phyloP scores from a whole-genome alignment of 2,329 filamentous ascomycete species.

The Didymella lethalis region DNA sequence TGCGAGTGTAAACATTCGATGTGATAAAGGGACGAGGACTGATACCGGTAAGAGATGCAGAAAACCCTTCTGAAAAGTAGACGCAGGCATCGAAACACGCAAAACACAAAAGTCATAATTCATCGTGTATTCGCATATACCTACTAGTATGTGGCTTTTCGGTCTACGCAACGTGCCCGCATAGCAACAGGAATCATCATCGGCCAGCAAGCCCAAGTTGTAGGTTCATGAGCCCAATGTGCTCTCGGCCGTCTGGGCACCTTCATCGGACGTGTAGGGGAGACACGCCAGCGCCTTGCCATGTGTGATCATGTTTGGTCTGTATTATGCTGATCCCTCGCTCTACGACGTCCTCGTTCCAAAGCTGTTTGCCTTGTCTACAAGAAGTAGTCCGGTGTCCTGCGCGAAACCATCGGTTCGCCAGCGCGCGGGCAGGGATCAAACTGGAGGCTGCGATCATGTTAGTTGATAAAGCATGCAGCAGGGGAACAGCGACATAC shows the following conservation, averaged over 20 bases:
- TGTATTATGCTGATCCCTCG: conserved; percentile 17
- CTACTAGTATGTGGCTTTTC: not conserved
- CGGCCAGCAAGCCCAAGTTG: not conserved
- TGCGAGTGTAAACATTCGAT: not conserved
- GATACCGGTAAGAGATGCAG: not conserved
- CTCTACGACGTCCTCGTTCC: conserved; percentile 32
- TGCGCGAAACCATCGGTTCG: conserved; percentile 94
- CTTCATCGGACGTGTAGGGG: not conserved
- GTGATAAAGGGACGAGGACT: not conserved
- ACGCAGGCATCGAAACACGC: not conserved
- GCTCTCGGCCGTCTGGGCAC: not conserved
- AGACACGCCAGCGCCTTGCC: not conserved
- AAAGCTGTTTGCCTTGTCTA: conserved; percentile 56
- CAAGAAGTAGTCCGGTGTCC: conserved; percentile 99
- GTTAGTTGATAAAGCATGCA: conserved; percentile 30
- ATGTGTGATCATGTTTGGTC: not conserved
- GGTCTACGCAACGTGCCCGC: conserved; percentile 5
- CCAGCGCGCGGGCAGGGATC: conserved; percentile 97
- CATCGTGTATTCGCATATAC: conserved; percentile 9
- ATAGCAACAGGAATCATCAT: conserved; percentile 7
- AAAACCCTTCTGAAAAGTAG: not conserved
- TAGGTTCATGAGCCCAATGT: not conserved
- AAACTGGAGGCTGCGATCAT: conserved; percentile 85
- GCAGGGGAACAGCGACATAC: conserved; percentile 65
- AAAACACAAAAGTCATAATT: conserved; percentile 6